Evolutionary conservation across 2,329 filamentous ascomycete genomes (phyloP).

Genomic region (Mollisia scopiformis): DNA sequence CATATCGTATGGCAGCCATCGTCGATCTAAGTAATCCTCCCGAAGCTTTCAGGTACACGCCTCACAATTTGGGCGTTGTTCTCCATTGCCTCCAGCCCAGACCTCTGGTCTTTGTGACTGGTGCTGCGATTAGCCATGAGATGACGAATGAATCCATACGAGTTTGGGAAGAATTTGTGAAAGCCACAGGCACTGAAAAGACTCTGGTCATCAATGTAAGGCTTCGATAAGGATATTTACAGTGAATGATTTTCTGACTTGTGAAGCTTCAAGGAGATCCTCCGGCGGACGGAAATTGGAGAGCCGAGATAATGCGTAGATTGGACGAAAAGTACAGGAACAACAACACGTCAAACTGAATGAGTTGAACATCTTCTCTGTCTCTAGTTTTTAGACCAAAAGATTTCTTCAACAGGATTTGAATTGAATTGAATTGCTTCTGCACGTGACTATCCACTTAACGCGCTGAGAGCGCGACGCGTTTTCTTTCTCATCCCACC

Average conservation of each 20-base stretch:
- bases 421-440: not conserved
- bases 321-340: conserved; percentile 2
- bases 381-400: not conserved
- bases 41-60: conserved; percentile 3
- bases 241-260: not conserved
- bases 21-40: not conserved
- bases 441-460: not conserved
- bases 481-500: conserved; percentile 1
- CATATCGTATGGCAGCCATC: conserved; percentile 8
- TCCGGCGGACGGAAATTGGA: conserved; percentile 2
- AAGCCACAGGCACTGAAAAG: not conserved
- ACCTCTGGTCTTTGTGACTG: conserved; percentile 8
- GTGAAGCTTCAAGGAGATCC: conserved; percentile 3
- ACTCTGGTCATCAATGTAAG: conserved; percentile 11
- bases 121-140: conserved; percentile 1
- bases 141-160: conserved; percentile 8
- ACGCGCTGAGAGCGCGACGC: conserved; percentile 10
- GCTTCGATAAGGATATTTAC: not conserved
- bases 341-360: not conserved
- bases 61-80: conserved; percentile 11
- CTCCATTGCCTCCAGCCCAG: conserved; percentile 7
- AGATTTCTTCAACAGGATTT: not conserved
- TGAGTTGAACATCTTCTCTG: not conserved
- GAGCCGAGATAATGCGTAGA: conserved; percentile 6
- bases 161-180: conserved; percentile 1